These are phyloP conservation scores for Posidonia australis DNA, from an alignment of 106 monocot species.

Conservation along the genomic window DNA sequence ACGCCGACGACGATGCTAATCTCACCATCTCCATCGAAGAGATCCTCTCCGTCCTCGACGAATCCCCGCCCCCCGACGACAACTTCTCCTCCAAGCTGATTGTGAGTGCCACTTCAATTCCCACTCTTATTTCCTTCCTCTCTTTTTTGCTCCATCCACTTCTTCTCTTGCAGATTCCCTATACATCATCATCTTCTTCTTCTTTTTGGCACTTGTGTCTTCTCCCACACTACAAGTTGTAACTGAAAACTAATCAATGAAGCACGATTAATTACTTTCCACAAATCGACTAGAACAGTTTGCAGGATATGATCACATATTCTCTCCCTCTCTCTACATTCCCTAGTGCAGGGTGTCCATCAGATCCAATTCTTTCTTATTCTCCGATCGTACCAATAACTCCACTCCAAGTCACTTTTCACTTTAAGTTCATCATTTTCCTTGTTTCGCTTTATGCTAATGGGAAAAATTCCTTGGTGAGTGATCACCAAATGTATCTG, in stretches of 20 bases:
- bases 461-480: no score
- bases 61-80: neutral
- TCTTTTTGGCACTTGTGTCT: no score
- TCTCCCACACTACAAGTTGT: no score
- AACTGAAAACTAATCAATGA: neutral
- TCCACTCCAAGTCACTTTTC: no score
- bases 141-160: constrained; percentile 2
- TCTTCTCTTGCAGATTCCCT: neutral
- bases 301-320: neutral
- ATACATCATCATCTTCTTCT: no score
- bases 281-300: neutral
- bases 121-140: neutral
- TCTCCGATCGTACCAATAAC: no score
- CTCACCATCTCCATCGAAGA: constrained; percentile 15
- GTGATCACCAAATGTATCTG: no score
- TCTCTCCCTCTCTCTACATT: neutral
- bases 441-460: no score
- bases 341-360: neutral
- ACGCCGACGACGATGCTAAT: constrained; percentile 2
- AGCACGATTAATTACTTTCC: no score
- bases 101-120: no score
- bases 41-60: constrained; percentile 19
- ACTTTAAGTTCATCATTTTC: no score
- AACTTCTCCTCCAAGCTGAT: neutral
- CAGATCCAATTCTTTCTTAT: no score